Evolutionary conservation across 2,329 filamentous ascomycete species (phyloP).

Genomic region (Aureobasidium sp.): DNA sequence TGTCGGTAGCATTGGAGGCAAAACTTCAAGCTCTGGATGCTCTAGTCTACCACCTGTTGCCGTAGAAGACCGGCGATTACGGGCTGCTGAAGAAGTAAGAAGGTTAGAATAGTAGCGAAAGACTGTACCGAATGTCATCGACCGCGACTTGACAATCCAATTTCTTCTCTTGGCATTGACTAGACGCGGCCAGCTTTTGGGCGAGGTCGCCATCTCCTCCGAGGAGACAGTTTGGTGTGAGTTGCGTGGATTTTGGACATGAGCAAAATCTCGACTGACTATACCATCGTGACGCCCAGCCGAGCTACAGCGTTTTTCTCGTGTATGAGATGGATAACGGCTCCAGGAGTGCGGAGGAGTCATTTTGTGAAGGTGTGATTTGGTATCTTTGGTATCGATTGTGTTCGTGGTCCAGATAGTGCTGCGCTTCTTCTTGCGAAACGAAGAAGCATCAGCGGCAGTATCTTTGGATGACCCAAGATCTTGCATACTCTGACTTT

Average conservation of each 20-base stretch:
- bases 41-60: conserved; percentile 35
- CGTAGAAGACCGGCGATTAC: conserved; percentile 38
- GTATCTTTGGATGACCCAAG: background rate
- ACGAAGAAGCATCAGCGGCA: background rate
- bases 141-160: conserved; percentile 10
- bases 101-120: conserved; percentile 38
- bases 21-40: conserved; percentile 40
- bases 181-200: background rate
- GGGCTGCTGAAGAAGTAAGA: conserved; percentile 35
- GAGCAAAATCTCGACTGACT: conserved; percentile 33
- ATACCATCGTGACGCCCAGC: conserved; percentile 33
- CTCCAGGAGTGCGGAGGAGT: conserved; percentile 33
- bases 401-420: background rate
- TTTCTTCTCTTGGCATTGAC: conserved; percentile 6
- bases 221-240: background rate
- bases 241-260: background rate
- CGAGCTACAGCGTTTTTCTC: conserved; percentile 32
- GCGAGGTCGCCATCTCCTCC: background rate
- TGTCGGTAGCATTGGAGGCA: conserved; percentile 29
- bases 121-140: conserved; percentile 23
- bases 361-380: conserved; percentile 15
- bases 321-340: conserved; percentile 39
- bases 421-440: background rate
- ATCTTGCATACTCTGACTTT: conserved; percentile 12
- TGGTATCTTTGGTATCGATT: background rate